These are phyloP conservation scores for Myriosclerotinia curreyana DNA, from an alignment of 2,329 filamentous ascomycete genomes.

Conservation along the genomic window DNA sequence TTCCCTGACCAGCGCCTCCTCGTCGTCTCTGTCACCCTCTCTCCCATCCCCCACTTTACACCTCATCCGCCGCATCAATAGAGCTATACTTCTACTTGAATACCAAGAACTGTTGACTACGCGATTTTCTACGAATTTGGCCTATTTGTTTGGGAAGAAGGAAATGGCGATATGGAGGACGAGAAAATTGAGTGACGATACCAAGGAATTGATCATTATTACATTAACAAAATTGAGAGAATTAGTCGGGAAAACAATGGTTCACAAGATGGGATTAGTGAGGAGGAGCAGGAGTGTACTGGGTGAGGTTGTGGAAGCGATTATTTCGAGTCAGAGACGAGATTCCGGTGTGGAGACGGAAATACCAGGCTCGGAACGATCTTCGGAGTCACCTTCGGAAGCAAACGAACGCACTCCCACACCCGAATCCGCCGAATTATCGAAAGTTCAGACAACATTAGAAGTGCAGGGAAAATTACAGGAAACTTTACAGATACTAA, in stretches of 20 bases:
- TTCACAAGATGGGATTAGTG: constrained; percentile 17
- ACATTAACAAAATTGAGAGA: constrained; percentile 21
- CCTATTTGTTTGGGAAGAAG: constrained; percentile 19
- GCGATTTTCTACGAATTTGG: constrained; percentile 17
- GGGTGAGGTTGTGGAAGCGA: constrained; percentile 9
- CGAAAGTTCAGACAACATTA: background rate
- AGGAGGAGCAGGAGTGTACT: constrained; percentile 19
- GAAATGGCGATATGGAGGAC: constrained; percentile 19
- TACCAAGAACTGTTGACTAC: constrained; percentile 20
- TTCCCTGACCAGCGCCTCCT: background rate
- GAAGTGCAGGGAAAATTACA: constrained; percentile 8
- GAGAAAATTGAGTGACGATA: constrained; percentile 18
- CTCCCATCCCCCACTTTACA: constrained; percentile 4
- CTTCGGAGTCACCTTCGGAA: background rate
- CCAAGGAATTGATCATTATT: constrained; percentile 18
- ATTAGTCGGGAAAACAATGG: constrained; percentile 20
- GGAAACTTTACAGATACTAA: constrained; percentile 4
- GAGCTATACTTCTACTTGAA: constrained; percentile 8
- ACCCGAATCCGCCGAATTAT: constrained; percentile 2
- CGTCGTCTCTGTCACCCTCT: constrained; percentile 1
- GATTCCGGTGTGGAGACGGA: constrained; percentile 1
- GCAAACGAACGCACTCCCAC: background rate
- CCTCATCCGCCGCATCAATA: constrained; percentile 16
- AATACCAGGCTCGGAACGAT: background rate
- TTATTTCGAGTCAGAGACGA: constrained; percentile 11